Base-by-base conservation (phyloP, 139 green algal species). In the Closterium sp. region DNA sequence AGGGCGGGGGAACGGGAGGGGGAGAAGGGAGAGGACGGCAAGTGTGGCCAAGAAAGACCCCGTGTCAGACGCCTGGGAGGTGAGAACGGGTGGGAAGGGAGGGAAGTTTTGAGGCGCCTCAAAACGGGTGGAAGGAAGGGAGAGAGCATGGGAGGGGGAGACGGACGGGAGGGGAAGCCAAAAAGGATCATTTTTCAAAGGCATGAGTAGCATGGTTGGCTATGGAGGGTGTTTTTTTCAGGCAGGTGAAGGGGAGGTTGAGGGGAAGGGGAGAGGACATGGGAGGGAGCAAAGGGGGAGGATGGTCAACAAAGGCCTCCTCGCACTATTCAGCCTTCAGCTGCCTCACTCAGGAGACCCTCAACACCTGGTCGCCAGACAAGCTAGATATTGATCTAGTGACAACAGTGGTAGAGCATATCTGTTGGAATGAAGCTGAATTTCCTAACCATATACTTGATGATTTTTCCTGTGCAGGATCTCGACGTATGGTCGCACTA, bases 341-440 rank as follows among this genome's bases (percentile, higher is more conserved):
- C 7, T 2, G 31, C 3, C 64, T 28, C 28, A 92, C 89, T 30
- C 89, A 30, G 21, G 32, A n/a, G 0, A 93, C 89, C 10, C 87
- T 92, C 8, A 0, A 93, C 6, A 33, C 69, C 25, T 92, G 87
- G 86, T 88, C 33, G 3, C 12, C 89, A 36, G 88, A 91, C 38
- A 34, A 92, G 87, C 33, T 92, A 31, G 89, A 92, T 87, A 28
- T 92, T 34, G 87, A 91, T 33, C 84, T 92, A 55, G 89, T 89
- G 66, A 34, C n/a, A 89, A 28, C 33, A 4, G 12, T 32, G 12
- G n/a, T 89, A 19, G 55, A 76, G n/a, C 30, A 89, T 89, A 89
- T 89, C 25, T 88, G 10, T 88, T 28, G 12, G 16, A 33, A 10
- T 88, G 10, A 33, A 10, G 16, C 36, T 88, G 35, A 9, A n/a